Conservation (phyloP, 768 basidiomycete species). For the Candolleomyces aberdarensis region DNA sequence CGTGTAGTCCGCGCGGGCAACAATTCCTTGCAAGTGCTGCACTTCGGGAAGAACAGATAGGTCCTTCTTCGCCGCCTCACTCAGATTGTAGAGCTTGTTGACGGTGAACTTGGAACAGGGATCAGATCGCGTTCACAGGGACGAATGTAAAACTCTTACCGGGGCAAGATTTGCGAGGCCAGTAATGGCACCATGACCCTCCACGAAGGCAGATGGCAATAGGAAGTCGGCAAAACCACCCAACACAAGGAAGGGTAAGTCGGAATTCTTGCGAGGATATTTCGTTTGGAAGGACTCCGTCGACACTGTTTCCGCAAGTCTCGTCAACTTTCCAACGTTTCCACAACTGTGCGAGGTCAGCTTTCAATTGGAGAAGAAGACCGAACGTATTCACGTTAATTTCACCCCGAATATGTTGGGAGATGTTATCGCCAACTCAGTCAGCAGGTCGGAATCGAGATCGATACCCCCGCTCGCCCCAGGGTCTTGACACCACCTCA, state of each 20-base stretch:
- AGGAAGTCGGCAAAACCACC: conserved; percentile 88
- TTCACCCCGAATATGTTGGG: conserved; percentile 86
- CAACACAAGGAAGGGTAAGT: conserved; percentile 76
- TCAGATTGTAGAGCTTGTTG: conserved; percentile 58
- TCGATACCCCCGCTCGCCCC: conserved; percentile 88
- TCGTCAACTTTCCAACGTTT: conserved; percentile 87
- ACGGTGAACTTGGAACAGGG: conserved; percentile 48
- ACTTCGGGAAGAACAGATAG: conserved; percentile 62
- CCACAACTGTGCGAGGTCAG: conserved; percentile 57
- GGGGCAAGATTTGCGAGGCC: conserved; percentile 85
- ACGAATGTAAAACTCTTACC: conserved; percentile 33
- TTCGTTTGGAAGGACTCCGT: conserved; percentile 48
- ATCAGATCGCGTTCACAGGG: neutral
- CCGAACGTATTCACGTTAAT: conserved; percentile 61
- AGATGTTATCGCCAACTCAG: conserved; percentile 70
- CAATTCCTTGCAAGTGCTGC: conserved; percentile 72
- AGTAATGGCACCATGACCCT: conserved; percentile 86
- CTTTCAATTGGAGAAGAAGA: conserved; percentile 6
- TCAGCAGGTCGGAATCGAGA: conserved; percentile 84
- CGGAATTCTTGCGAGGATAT: conserved; percentile 65
- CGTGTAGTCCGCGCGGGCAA: conserved; percentile 77
- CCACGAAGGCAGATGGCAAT: conserved; percentile 65
- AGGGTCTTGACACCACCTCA: conserved; percentile 52
- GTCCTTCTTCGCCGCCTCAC: conserved; percentile 52
- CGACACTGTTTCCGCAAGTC: conserved; percentile 71